Evolutionary conservation across 139 green algal genomes (phyloP).

Genomic region (Marvania coccoides): DNA sequence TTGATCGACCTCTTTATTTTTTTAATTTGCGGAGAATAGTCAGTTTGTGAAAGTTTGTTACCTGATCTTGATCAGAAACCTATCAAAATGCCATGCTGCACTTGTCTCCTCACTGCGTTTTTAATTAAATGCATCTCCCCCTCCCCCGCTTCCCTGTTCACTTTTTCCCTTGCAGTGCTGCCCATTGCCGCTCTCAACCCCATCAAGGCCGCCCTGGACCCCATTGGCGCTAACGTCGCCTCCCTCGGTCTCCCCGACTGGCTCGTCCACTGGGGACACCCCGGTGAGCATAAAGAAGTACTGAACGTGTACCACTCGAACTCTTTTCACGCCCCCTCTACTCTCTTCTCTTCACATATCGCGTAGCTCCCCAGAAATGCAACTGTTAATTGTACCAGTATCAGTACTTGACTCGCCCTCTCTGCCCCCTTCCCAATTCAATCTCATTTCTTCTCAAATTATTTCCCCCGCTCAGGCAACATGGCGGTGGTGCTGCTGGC

Average conservation of each 20-base stretch:
- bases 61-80: background rate
- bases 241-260: conserved; percentile 36
- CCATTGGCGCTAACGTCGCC: conserved; percentile 39
- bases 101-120: background rate
- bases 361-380: too few species aligned
- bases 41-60: background rate
- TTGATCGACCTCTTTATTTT: background rate
- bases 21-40: background rate
- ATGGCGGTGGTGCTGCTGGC: conserved; percentile 62
- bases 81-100: background rate
- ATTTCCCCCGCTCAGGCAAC: conserved; percentile 52
- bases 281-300: background rate
- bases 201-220: conserved; percentile 16
- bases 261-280: conserved; percentile 22
- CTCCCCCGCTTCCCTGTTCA: background rate
- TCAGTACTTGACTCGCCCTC: background rate
- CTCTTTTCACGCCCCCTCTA: too few species aligned
- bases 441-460: background rate
- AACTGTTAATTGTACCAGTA: background rate
- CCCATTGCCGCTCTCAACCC: conserved; percentile 20
- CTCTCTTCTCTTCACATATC: too few species aligned
- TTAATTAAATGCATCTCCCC: background rate
- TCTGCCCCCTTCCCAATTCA: conserved; percentile 5
- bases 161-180: conserved; percentile 1
- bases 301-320: background rate